Base-by-base conservation (phyloP, 257 asterid genomes). In the Orobanche coerulescens region DNA sequence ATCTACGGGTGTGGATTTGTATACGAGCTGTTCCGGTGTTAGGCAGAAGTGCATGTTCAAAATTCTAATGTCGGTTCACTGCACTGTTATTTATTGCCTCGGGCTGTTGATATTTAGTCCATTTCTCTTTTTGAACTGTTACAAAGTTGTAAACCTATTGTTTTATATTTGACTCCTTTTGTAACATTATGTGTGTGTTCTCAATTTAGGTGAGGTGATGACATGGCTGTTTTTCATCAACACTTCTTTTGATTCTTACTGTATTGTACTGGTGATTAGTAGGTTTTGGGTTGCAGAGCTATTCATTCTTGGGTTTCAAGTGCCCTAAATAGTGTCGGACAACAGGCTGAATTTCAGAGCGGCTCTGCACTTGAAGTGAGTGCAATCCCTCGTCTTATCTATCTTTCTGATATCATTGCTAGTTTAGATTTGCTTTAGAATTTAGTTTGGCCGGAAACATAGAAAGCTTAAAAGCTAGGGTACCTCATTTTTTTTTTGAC, bases 221-320 rank as follows among this genome's bases (percentile, higher is more conserved):
- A 4, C 31, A 28, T 58, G 10, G 61, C 36, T 52, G 10, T 19
- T 42, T 42, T 28, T 44, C 14, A 5, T 37, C 4, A 16, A 33
- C 42, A 20, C 0, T 30, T 48, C 51, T 70, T 68, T 71, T 64
- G 59, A 67, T 72, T 28, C 66, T 14, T 61, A 48, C 59, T 57
- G 62, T 59, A 34, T 62, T 66, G 50, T 64, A 36, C 72, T 75
- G 79, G 87, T 80, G 84, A 80, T 76, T 73, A 74, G 82, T 83
- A 84, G 97, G 89, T 79, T 74, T 82, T 78, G 74, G 88, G 92
- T 82, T 77, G 81, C 92, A 82, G 96, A 85, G 88, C 49, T 64
- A 74, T 85, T 62, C 80, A 82, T 79, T 80, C 96, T 1, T 82
- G 93, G 94, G 92, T 83, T 66, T 87, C 96, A 64, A 80, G 50